Evolutionary conservation across 2,329 filamentous ascomycete genomes (phyloP), one percentile per base, ranked within the genome.

Genomic region (Parascedosporium putredinis): DNA sequence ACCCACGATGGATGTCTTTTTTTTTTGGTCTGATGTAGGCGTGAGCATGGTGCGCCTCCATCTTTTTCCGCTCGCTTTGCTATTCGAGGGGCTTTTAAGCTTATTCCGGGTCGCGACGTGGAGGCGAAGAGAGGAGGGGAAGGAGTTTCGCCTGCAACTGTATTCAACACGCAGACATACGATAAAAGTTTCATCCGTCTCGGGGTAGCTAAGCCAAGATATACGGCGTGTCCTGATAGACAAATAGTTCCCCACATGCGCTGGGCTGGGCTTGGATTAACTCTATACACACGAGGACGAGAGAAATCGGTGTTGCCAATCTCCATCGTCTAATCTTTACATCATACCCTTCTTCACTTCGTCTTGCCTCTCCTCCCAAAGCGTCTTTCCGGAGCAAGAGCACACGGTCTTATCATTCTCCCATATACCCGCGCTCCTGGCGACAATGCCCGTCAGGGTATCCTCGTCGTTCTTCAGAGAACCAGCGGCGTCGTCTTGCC

Each of bases 381-480:
- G 79, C 51, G 90, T 97, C 79, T 97, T 97, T 3, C 93, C 93
- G 33, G 89, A 95, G 67, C 93, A 98, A 45, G 89, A 95, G 66
- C 93, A 98, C 5, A 98, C 91, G 43, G 87, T 95, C 76, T 97
- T 98, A 64, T 96, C 88, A 60, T 98, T 95, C 65, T 96, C 91
- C 93, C 93, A 98, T 54, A 95, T 85, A n/a, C 93, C 93, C 14
- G 93, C 91, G 66, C 90, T 96, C 62, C 93, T 76, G 45, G 93
- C 93, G 68, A 98, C 88, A 47, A 98, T 90, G 7, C 93, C 93
- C 2, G 95, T 87, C 47, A 96, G 72, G 18, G 89, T 95, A 64
- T 94, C 81, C 50, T 82, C 76, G 62, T 95, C 87, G 57, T 95
- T 90, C 58, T 75, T 74, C 57, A 83, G 68, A 61, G 78, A 74